Percentiles rank a stretch among this genome's conserved stretches.
phyloP scores from a whole-genome alignment of 352 stramenopile species.

The Phytophthora sp. region DNA sequence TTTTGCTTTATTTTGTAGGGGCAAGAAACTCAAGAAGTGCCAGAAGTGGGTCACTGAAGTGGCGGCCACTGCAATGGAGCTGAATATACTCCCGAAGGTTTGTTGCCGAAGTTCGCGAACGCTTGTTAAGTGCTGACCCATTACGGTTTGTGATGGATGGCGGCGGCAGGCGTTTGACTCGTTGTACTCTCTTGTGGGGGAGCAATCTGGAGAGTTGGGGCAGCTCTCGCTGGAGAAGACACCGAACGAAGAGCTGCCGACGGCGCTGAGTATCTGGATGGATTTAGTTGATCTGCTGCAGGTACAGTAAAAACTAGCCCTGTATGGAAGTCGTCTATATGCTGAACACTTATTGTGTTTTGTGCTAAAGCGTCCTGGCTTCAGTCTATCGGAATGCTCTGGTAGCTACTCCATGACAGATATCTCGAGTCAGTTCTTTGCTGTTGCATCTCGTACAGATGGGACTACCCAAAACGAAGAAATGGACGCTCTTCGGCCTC shows the following conservation, averaged over 20 bases:
- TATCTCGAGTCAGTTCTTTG: slow-evolving; percentile 60
- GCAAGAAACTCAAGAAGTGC: slow-evolving; percentile 75
- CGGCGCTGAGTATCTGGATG: slow-evolving; percentile 72
- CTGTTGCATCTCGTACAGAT: slow-evolving; percentile 36
- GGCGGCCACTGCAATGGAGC: slow-evolving; percentile 51
- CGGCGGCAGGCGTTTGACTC: slow-evolving; percentile 67
- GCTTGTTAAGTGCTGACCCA: not conserved
- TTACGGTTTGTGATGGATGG: slow-evolving; percentile 8
- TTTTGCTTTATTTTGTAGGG: slow-evolving; percentile 36
- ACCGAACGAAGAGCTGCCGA: slow-evolving; percentile 72
- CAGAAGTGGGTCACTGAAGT: slow-evolving; percentile 85
- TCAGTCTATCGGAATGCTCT: slow-evolving; percentile 60
- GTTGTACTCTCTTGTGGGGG: slow-evolving; percentile 75
- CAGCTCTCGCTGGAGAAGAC: slow-evolving; percentile 55
- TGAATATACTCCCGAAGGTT: slow-evolving; percentile 60
- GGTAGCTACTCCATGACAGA: slow-evolving; percentile 38
- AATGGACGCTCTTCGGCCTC: slow-evolving; percentile 17
- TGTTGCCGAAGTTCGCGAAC: not conserved
- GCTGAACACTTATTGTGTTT: slow-evolving; percentile 11
- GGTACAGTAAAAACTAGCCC: slow-evolving; percentile 34
- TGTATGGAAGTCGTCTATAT: not conserved
- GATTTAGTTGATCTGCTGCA: slow-evolving; percentile 77
- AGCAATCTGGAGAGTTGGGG: slow-evolving; percentile 21
- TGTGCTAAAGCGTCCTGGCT: slow-evolving; percentile 49
- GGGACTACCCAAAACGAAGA: slow-evolving; percentile 34